A percentile compares a stretch with the other conserved stretches of the same genome.
These are phyloP conservation scores for Pseudogymnoascus sp. DNA, from an alignment of 2,329 filamentous ascomycete genomes.

Conservation along the genomic window DNA sequence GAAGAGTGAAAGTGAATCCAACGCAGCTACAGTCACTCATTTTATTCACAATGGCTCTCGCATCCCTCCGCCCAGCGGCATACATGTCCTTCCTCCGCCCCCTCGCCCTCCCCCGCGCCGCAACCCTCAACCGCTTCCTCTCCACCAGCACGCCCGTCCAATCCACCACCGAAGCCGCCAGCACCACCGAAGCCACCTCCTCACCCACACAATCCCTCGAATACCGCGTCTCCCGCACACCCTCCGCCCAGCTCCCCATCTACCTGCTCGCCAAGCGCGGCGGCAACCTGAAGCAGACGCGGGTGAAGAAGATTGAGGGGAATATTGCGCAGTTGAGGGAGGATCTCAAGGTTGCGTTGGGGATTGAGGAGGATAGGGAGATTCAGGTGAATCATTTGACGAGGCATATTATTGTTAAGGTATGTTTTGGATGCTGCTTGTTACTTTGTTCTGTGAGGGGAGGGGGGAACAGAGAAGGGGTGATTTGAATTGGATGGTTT, in stretches of 20 bases:
- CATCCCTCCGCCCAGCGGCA: background rate
- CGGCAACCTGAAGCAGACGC: constrained; percentile 67
- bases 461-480: background rate
- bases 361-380: constrained; percentile 41
- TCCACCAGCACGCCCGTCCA: constrained; percentile 13
- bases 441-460: background rate
- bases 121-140: constrained; percentile 25
- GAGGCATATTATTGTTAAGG: constrained; percentile 68
- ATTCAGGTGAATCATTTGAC: constrained; percentile 50
- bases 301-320: constrained; percentile 74
- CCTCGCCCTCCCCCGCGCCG: constrained; percentile 23
- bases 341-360: constrained; percentile 55
- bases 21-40: background rate
- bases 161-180: constrained; percentile 9
- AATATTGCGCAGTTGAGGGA: constrained; percentile 55
- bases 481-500: background rate
- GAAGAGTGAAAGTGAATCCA: too few relatives aligned
- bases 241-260: constrained; percentile 64
- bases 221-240: constrained; percentile 61
- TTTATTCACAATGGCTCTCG: background rate
- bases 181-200: constrained; percentile 4
- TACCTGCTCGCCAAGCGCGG: constrained; percentile 70
- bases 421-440: too few relatives aligned
- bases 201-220: constrained; percentile 18
- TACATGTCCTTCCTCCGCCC: constrained; percentile 27